Percentiles rank a stretch among this genome's conserved stretches.
Evolutionary conservation across 306 rosid species (phyloP).

Genomic region (Medicago lupulina): DNA sequence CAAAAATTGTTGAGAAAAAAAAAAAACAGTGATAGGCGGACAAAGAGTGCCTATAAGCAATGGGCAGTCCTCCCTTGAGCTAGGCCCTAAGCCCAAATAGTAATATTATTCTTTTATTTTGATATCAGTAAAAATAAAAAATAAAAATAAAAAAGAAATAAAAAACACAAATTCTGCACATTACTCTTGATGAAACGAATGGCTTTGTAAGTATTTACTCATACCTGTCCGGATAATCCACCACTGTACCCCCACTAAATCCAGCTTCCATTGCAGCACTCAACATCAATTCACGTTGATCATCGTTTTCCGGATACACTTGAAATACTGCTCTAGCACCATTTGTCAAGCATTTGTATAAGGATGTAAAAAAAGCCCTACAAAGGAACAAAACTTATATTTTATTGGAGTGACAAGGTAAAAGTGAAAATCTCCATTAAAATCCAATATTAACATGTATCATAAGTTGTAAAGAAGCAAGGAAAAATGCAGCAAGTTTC

Average conservation of each 20-base stretch:
- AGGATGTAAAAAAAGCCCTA: slow-evolving; percentile 90
- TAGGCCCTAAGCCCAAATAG: too few relatives aligned
- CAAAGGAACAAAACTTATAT: slow-evolving; percentile 18
- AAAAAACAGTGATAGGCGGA: too few relatives aligned
- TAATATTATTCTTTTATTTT: too few relatives aligned
- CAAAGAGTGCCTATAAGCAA: too few relatives aligned
- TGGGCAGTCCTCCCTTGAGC: too few relatives aligned
- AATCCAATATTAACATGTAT: too few relatives aligned
- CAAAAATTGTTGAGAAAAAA: too few relatives aligned
- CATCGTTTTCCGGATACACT: slow-evolving; percentile 71
- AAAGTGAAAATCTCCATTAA: too few relatives aligned
- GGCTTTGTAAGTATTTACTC: background rate
- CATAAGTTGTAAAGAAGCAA: slow-evolving; percentile 1
- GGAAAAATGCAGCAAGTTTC: slow-evolving; percentile 4
- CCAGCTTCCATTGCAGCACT: slow-evolving; percentile 78
- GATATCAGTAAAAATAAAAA: too few relatives aligned
- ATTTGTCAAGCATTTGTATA: slow-evolving; percentile 75
- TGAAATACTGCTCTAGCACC: slow-evolving; percentile 93
- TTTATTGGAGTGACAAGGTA: too few relatives aligned
- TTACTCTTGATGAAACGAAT: slow-evolving; percentile 27
- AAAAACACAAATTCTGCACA: background rate
- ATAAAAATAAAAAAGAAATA: too few relatives aligned
- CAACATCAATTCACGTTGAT: slow-evolving; percentile 69
- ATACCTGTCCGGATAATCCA: slow-evolving; percentile 87
- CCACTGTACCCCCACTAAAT: slow-evolving; percentile 73